Evolutionary conservation across 805 yeast species (phyloP).

Genomic region (Metschnikowia borealis): DNA sequence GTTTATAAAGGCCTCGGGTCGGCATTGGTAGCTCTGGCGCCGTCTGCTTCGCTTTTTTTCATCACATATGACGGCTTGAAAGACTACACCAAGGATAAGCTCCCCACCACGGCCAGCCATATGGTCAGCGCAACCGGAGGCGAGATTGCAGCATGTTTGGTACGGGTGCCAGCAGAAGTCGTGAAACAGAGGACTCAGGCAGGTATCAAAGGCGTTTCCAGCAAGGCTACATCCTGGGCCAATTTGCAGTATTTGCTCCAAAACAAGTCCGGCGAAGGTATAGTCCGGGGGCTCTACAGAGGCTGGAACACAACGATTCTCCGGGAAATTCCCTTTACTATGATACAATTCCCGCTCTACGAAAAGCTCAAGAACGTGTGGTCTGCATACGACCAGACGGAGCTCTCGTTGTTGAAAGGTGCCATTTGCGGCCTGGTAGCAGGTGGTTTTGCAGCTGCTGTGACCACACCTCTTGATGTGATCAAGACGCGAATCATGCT

Average conservation of each 20-base stretch:
- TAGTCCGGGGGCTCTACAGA: constrained; percentile 73
- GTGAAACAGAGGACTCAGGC: constrained; percentile 90
- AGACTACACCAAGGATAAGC: constrained; percentile 30
- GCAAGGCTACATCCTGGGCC: constrained; percentile 55
- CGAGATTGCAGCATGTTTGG: constrained; percentile 88
- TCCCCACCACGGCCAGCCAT: constrained; percentile 48
- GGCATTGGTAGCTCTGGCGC: constrained; percentile 92
- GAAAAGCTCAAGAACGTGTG: constrained; percentile 70
- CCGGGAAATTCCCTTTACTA: constrained; percentile 95
- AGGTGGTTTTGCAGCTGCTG: constrained; percentile 78
- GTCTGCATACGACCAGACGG: constrained; percentile 39
- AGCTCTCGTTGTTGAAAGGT: constrained; percentile 65
- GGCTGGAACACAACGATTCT: constrained; percentile 92
- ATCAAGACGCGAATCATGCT: constrained; percentile 85
- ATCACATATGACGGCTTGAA: constrained; percentile 82
- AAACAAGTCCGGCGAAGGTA: constrained; percentile 75
- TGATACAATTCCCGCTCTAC: constrained; percentile 92
- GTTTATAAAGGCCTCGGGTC: constrained; percentile 91
- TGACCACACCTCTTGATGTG: constrained; percentile 78
- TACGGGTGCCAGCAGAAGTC: constrained; percentile 95
- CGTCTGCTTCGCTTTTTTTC: constrained; percentile 48
- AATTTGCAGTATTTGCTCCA: constrained; percentile 60
- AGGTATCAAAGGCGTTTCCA: constrained; percentile 31
- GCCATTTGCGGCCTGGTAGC: constrained; percentile 81
- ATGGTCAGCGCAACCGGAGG: constrained; percentile 89